Base-by-base conservation (phyloP, 352 stramenopile species). In the Globisporangium nunn region DNA sequence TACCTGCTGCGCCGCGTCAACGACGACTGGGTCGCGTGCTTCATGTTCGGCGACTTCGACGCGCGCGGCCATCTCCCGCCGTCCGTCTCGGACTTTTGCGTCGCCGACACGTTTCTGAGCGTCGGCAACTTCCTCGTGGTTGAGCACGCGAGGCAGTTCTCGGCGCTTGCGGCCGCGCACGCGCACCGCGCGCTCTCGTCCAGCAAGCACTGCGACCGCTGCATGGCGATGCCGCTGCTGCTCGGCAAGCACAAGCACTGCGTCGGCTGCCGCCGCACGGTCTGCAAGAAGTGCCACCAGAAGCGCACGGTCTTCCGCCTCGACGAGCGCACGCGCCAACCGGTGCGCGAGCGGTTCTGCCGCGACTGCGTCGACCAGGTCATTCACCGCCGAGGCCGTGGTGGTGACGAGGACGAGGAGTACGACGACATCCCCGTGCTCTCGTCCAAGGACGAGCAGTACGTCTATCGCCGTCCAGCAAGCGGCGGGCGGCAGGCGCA, bases 1-100 rank as follows among this genome's bases (percentile, higher is more conserved):
- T 86, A 88, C 43, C 70, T 88, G 31, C 86, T 81, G 52, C 70
- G 72, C 6, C 61, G 80, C 58, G 64, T 85, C 4, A 74, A 72
- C 45, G 71, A 65, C 6, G 61, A 84, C 70, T 75, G 66, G 69
- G 58, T 83, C 17, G 73, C 68, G 33, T 85, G 75, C 55, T 86
- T 88, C 65, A 74, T 83, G 28, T 61, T 85, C 15, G 78, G 78
- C 10, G 71, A 67, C 52, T 75, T 67, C 8, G 68, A 71, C 30
- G 67, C 78, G 52, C 69, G 67, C 8, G 75, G 75, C 14, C 63
- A 50, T 4, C 47, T 85, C 4, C 71, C 74, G 4, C 62, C 63
- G 46, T 62, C 70, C 45, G 51, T 86, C 30, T 63, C 69, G 47
- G 70, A 78, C 37, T 78, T 72, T 41, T 56, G 82, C 11, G 59